These are phyloP conservation scores for Adansonia gregorii DNA, from an alignment of 441 rosid genomes.

Conservation along the genomic window DNA sequence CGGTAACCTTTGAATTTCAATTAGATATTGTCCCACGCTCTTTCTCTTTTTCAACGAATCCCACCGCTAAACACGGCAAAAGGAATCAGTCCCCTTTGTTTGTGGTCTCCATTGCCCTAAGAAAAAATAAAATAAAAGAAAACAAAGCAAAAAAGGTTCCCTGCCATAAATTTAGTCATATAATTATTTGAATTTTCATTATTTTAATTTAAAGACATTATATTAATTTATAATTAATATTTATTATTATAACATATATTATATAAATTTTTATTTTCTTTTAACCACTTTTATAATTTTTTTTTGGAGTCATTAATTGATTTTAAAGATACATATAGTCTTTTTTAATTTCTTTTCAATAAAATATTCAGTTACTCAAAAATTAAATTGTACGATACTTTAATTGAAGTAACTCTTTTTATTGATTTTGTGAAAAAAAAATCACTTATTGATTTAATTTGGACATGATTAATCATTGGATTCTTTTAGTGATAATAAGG, in stretches of 20 bases:
- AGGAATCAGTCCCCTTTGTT: not conserved
- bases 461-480: not conserved
- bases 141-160: not conserved
- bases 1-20: constrained; percentile 19
- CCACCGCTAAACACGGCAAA: not conserved
- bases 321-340: not conserved
- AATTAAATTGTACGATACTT: not conserved
- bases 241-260: not conserved
- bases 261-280: no score
- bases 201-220: not conserved
- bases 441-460: not conserved
- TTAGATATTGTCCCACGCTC: constrained; percentile 24
- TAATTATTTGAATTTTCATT: not conserved
- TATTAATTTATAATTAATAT: not conserved
- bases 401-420: not conserved
- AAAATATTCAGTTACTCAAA: not conserved
- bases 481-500: no score
- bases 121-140: not conserved
- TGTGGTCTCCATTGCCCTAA: not conserved
- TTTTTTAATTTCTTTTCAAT: not conserved
- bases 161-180: not conserved
- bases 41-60: not conserved
- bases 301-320: no score
- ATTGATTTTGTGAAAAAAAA: not conserved
- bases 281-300: not conserved